A percentile compares a stretch with the other conserved stretches of the same genome.
Evolutionary conservation across 1,284 basidiomycete genomes (phyloP).

Genomic region (Sutorius eximius): DNA sequence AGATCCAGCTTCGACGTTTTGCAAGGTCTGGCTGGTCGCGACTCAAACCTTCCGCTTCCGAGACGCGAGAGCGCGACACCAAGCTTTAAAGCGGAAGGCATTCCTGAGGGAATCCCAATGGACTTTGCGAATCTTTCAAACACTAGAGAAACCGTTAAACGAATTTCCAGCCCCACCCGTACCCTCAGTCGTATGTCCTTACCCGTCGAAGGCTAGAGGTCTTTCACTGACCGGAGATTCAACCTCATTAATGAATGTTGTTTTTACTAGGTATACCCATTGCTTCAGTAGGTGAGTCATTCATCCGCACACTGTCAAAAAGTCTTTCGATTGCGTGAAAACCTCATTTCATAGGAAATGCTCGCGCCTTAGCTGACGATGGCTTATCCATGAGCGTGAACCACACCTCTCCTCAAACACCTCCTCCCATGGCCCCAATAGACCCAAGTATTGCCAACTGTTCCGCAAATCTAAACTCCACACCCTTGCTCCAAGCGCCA

Average conservation of each 20-base stretch:
- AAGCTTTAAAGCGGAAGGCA: conserved; percentile 49
- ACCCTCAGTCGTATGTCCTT: conserved; percentile 72
- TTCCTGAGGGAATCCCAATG: conserved; percentile 71
- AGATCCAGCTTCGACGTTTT: conserved; percentile 73
- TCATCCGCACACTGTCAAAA: conserved; percentile 6
- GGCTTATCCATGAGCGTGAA: conserved; percentile 42
- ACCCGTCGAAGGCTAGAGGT: conserved; percentile 26
- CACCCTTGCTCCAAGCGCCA: conserved; percentile 35
- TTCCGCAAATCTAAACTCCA: conserved; percentile 24
- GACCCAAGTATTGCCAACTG: conserved; percentile 31
- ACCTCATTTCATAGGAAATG: conserved; percentile 59
- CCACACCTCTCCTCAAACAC: conserved; percentile 32
- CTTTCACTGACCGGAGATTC: conserved; percentile 30
- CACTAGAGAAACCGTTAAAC: conserved; percentile 46
- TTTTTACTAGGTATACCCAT: conserved; percentile 70
- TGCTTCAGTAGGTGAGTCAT: conserved; percentile 67
- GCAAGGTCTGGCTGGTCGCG: conserved; percentile 66
- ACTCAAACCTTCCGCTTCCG: conserved; percentile 70
- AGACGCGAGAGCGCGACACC: conserved; percentile 44
- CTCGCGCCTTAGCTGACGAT: conserved; percentile 75
- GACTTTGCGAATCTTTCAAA: conserved; percentile 44
- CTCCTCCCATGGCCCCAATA: conserved; percentile 28
- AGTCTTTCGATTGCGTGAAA: conserved; percentile 20
- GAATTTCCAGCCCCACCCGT: conserved; percentile 68
- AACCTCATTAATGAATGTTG: conserved; percentile 22